These are phyloP conservation scores for Gomphus bonarii DNA, from an alignment of 1,284 basidiomycete genomes.

Conservation along the genomic window DNA sequence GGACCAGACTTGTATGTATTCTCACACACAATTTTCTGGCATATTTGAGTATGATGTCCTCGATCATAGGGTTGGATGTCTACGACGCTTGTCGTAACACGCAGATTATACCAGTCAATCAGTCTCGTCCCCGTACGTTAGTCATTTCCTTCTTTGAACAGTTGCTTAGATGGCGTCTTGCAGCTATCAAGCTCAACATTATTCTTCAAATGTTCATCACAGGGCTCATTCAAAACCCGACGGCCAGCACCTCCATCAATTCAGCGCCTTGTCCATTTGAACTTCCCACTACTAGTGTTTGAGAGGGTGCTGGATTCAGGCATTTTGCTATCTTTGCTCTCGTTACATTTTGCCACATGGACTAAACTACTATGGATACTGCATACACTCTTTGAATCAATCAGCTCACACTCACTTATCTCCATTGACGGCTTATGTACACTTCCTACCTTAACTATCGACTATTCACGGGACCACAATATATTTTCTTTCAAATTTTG, in stretches of 20 bases:
- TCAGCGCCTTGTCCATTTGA: constrained; percentile 71
- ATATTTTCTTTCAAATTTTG: too few relatives aligned
- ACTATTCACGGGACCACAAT: too few relatives aligned
- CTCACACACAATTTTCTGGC: not conserved
- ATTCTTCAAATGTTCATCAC: constrained; percentile 58
- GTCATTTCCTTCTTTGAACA: not conserved
- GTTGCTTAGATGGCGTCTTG: constrained; percentile 2
- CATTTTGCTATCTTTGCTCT: not conserved
- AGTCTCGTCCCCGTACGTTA: constrained; percentile 50
- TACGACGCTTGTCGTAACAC: constrained; percentile 70
- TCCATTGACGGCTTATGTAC: not conserved
- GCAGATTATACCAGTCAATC: constrained; percentile 33
- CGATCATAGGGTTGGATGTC: constrained; percentile 54
- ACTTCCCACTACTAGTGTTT: constrained; percentile 43
- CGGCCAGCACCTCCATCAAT: constrained; percentile 45
- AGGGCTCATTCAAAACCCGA: constrained; percentile 50
- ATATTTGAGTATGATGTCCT: not conserved
- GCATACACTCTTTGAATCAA: not conserved
- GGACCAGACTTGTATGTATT: constrained; percentile 66
- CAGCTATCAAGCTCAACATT: constrained; percentile 61
- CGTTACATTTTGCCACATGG: not conserved
- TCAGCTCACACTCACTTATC: not conserved
- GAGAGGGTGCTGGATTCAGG: constrained; percentile 10
- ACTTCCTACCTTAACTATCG: not conserved
- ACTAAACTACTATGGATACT: constrained; percentile 1